Evolutionary conservation across 306 rosid genomes (phyloP).

Genomic region (Begonia loranthoides): DNA sequence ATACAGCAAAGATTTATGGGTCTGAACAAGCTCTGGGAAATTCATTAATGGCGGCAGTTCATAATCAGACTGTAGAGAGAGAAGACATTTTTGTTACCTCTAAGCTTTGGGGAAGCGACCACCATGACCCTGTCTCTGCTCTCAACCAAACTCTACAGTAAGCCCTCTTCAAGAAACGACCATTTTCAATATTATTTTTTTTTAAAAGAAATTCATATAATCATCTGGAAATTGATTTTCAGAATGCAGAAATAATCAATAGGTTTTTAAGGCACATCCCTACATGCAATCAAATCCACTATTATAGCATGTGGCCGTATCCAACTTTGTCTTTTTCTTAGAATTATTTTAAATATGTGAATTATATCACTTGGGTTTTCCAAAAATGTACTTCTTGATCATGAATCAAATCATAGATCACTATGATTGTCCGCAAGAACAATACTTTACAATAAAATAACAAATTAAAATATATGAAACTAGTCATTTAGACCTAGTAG

Average conservation of each 20-base stretch:
- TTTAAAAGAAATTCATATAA: neutral
- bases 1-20: slow-evolving; percentile 80
- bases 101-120: slow-evolving; percentile 84
- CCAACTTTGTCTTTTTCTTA: neutral
- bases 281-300: too few species aligned
- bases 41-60: slow-evolving; percentile 41
- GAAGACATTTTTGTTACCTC: slow-evolving; percentile 71
- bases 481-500: too few species aligned
- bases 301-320: neutral
- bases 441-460: too few species aligned
- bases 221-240: neutral
- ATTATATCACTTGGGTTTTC: too few species aligned
- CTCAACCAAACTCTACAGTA: slow-evolving; percentile 54
- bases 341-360: too few species aligned
- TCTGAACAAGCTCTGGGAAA: slow-evolving; percentile 71
- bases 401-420: too few species aligned
- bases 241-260: neutral
- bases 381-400: too few species aligned
- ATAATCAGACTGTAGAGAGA: slow-evolving; percentile 25
- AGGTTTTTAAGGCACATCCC: too few species aligned
- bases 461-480: too few species aligned
- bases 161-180: neutral
- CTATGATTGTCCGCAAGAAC: too few species aligned
- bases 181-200: neutral
- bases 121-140: slow-evolving; percentile 85